These are phyloP conservation scores for Nakataea oryzae DNA, from an alignment of 2,329 filamentous ascomycete species.

Conservation along the genomic window DNA sequence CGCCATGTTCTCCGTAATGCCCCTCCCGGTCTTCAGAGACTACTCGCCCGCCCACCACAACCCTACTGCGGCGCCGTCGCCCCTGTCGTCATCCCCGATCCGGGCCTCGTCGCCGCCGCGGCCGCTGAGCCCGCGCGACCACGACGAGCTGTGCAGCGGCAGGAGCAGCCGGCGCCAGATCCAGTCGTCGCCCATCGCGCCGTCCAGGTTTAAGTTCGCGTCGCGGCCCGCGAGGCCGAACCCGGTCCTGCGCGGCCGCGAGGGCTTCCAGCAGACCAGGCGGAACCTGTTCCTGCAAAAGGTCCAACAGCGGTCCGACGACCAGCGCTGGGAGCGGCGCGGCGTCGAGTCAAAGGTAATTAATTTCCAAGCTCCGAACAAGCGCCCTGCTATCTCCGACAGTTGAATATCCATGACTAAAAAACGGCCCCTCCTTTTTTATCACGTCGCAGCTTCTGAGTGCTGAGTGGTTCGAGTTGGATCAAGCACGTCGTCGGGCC, in stretches of 20 bases:
- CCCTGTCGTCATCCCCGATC: constrained; percentile 48
- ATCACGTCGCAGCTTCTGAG: constrained; percentile 21
- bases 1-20: constrained; percentile 24
- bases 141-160: too few relatives aligned
- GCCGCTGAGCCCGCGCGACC: constrained; percentile 25
- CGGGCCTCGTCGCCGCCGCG: constrained; percentile 38
- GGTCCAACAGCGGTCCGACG: constrained; percentile 49
- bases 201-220: constrained; percentile 34
- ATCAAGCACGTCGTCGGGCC: constrained; percentile 24
- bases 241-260: constrained; percentile 47
- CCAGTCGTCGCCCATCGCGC: constrained; percentile 24
- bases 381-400: background rate
- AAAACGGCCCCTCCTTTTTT: background rate
- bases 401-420: background rate
- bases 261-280: constrained; percentile 53
- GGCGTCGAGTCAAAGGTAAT: constrained; percentile 51
- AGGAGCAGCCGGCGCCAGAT: constrained; percentile 14
- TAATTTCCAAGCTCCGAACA: background rate
- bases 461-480: constrained; percentile 29
- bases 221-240: constrained; percentile 49
- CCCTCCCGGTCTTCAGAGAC: constrained; percentile 28
- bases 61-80: constrained; percentile 40
- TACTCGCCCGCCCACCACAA: constrained; percentile 23
- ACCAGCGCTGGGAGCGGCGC: constrained; percentile 47
- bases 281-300: constrained; percentile 60